These are phyloP conservation scores for Fragosphaeria purpurea DNA, from an alignment of 2,329 filamentous ascomycete genomes.

Conservation along the genomic window DNA sequence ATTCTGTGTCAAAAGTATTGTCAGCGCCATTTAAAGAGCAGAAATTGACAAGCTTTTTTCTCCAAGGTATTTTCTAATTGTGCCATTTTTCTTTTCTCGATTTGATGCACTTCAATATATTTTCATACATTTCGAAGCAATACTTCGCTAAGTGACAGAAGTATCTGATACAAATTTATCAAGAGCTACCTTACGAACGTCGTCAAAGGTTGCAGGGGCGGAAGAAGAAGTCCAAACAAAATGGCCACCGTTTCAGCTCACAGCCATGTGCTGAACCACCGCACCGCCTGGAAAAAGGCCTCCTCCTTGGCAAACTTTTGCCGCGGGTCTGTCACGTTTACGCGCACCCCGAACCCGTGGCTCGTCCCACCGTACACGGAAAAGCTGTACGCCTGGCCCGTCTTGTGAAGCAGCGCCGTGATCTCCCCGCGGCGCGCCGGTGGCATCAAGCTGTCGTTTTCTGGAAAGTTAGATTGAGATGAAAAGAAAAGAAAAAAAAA, in stretches of 20 bases:
- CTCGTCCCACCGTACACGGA: slow-evolving; percentile 56
- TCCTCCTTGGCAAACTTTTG: slow-evolving; percentile 66
- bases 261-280: slow-evolving; percentile 57
- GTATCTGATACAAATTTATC: too few species aligned
- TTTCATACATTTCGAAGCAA: too few species aligned
- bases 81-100: too few species aligned
- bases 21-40: too few species aligned
- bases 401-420: slow-evolving; percentile 48
- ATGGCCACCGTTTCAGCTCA: neutral
- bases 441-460: slow-evolving; percentile 51
- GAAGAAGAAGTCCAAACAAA: too few species aligned
- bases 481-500: neutral
- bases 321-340: slow-evolving; percentile 39
- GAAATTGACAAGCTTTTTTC: too few species aligned
- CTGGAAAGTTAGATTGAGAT: slow-evolving; percentile 18
- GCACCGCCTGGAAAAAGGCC: slow-evolving; percentile 65
- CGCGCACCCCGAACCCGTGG: slow-evolving; percentile 67
- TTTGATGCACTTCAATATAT: too few species aligned
- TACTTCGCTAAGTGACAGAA: too few species aligned
- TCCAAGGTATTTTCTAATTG: too few species aligned
- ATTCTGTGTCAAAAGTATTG: too few species aligned
- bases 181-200: too few species aligned
- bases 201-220: too few species aligned
- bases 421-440: slow-evolving; percentile 42
- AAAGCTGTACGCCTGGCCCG: slow-evolving; percentile 53